Base-by-base conservation (phyloP, 345 rosid genomes). In the Hibiscus mutabilis region DNA sequence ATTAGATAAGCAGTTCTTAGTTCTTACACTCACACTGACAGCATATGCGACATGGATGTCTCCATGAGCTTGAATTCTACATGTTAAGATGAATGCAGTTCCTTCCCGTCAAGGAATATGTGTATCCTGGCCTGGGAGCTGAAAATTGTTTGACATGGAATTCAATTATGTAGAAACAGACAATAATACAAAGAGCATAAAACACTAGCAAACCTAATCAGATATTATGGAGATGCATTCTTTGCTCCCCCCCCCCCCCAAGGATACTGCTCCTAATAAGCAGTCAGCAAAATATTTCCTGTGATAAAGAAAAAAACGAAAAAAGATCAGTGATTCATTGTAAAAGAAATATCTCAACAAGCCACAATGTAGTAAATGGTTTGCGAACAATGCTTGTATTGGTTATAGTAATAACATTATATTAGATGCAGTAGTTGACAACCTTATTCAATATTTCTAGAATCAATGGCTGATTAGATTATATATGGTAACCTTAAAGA, bases 241-340 rank as follows among this genome's bases (percentile, higher is more conserved):
- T 65, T 24, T 66, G 56, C 69, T 15, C 24, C 8, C 7, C 2
- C 3, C 15, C 5, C 15, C 52, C n/a, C n/a, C n/a, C n/a, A 14
- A 13, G 53, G 53, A 44, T 42, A 42, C 68, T 42, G 68, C 31
- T 42, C 29, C 29, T 40, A 37, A 63, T 13, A 40, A 18, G 68
- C 18, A 21, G 68, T 40, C 68, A 42, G 52, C 68, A 64, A 64
- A 40, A 40, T 65, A 65, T 65, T 35, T 62, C 67, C 67, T 65
- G 55, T 10, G 4, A 66, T 3, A 8, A 24, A 24, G 47, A 47
- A n/a, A 7, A 22, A 7, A 14, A 22, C 0, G 6, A 22, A 66
- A 65, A 44, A 46, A 3, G 15, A 21, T 56, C 9, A 56, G 60
- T 56, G 5, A 56, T 9, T 56, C 29, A 22, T 56, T 21, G 15